Evolutionary conservation across 2,329 filamentous ascomycete genomes (phyloP).

Genomic region (Penicillium fuscoglaucum): DNA sequence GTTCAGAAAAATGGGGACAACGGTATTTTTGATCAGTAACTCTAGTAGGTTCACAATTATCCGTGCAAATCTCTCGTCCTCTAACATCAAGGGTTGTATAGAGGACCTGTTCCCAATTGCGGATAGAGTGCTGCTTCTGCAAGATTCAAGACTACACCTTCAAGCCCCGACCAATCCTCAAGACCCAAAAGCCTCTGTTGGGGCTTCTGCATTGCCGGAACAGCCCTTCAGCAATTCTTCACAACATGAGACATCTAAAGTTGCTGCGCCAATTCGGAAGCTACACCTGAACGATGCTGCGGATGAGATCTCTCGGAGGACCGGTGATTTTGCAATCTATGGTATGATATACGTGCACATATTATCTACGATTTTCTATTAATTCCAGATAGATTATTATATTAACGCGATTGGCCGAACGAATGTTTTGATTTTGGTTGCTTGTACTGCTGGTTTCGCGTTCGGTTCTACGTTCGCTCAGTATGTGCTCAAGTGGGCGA

Average conservation of each 20-base stretch:
- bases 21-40: neutral
- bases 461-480: neutral
- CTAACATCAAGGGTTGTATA: neutral
- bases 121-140: neutral
- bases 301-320: neutral
- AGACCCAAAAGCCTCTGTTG: neutral
- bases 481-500: slow-evolving; percentile 1
- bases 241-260: neutral
- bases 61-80: neutral
- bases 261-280: neutral
- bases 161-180: neutral
- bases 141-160: neutral
- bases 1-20: neutral
- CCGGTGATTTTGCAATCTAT: neutral
- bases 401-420: neutral
- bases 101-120: neutral
- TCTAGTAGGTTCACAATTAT: neutral
- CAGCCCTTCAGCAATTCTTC: neutral
- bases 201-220: neutral
- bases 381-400: neutral
- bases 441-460: neutral
- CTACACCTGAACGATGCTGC: neutral
- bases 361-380: neutral
- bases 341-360: neutral
- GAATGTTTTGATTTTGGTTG: neutral